Conservation (phyloP, 2,329 filamentous ascomycete genomes). For the Penicillium thymicola region DNA sequence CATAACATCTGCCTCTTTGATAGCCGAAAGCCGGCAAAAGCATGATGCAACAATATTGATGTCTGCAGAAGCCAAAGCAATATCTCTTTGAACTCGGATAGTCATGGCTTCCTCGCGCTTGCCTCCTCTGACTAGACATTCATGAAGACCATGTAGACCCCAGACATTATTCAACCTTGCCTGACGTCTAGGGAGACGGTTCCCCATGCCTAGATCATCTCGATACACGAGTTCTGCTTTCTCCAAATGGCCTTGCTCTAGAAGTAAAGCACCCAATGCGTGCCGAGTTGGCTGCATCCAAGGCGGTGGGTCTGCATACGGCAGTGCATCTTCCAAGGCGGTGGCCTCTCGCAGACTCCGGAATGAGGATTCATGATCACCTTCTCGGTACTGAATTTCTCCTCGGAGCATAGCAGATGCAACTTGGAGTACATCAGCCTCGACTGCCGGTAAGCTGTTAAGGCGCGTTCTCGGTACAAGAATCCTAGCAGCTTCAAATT, state of each 20-base stretch:
- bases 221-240: not conserved
- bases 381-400: conserved; percentile 66
- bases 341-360: conserved; percentile 55
- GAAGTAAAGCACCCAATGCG: not conserved
- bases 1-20: no score
- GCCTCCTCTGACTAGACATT: not conserved
- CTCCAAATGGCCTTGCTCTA: not conserved
- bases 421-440: not conserved
- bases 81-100: no score
- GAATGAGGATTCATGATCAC: conserved; percentile 58
- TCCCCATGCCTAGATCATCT: not conserved
- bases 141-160: conserved; percentile 1
- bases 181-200: not conserved
- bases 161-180: conserved; percentile 3
- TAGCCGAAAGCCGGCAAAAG: no score
- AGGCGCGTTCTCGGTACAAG: not conserved
- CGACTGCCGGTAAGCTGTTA: not conserved
- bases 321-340: conserved; percentile 50
- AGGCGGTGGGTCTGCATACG: not conserved
- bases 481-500: not conserved
- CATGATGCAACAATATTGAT: no score
- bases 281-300: conserved; percentile 1
- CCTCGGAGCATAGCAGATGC: conserved; percentile 65
- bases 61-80: no score
- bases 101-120: no score